Base-by-base conservation (phyloP, 768 basidiomycete genomes). In the Roridomyces roridus region DNA sequence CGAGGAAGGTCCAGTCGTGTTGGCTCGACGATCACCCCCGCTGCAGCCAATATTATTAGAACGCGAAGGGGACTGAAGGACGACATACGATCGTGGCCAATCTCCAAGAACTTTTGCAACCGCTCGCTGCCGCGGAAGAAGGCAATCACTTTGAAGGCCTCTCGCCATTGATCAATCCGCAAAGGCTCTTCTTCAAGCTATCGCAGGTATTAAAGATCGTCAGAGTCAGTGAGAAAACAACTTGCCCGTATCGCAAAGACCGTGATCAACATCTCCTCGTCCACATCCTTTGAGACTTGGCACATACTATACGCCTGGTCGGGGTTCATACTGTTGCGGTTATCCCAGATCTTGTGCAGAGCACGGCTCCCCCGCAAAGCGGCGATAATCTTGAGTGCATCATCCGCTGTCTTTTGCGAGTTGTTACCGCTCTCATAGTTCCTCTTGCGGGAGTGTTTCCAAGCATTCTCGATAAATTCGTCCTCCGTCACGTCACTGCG, bases 241-340 rank as follows among this genome's bases (percentile, higher is more conserved):
- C 77, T 65, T 64, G 91, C 92, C 75, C 92, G 74, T 80, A 94
- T 80, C 40, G 75, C 68, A 67, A 80, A 93, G 9, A 93, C 81
- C 6, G 85, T 88, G 60, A 91, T 78, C 26, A 95, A 68, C 83
- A 91, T 89, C n/a, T 78, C 72, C 41, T 95, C 92, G 39, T 91
- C 89, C 10, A 86, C 81, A n/a, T 87, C 87, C 50, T 76, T 72
- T 7, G 88, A 85, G 24, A 89, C 79, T 61, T 89, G 90, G 28
- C 94, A 75, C 20, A 86, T 83, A 49, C 80, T 74, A 68, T 90
- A 93, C 34, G 93, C 93, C 60, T 80, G 79, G 46, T 84, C 82
- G 7, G 87, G 85, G 26, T 82, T 86, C 84, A 94, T 89, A 69
- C 70, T 65, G 39, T 67, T 78, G 41, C 79, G 80, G 45, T 76